Evolutionary conservation across 164 flowering plant genomes (phyloP), one percentile per base, ranked within the genome.

Genomic region (Amborella trichopoda): DNA sequence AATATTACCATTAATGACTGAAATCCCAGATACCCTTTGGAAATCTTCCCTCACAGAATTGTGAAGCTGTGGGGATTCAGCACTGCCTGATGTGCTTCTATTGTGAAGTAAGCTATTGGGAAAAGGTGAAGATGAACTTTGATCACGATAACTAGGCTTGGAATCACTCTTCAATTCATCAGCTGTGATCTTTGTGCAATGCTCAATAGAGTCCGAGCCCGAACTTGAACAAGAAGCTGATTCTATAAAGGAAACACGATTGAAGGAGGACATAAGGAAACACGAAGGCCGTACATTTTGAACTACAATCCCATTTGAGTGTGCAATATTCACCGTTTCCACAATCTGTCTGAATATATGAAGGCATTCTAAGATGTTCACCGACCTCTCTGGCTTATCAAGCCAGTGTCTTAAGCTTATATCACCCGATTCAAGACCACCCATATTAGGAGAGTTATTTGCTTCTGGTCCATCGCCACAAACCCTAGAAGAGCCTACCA

Each of bases 191-290:
- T 69, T 70, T 5, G 40, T 21, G 20, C 62, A 75, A 54, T 87
- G 80, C 48, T 70, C 88, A 5, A 39, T 32, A 20, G 83, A 75
- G 68, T 91, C 93, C 26, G 93, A 77, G 48, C 78, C 83, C 3
- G 95, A 82, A 64, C 91, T 90, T 13, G 96, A 88, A 68, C 86
- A 76, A 5, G 98, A 91, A 3, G 89, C 90, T 14, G 99, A 93
- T 59, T 88, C 95, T 14, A 93, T 80, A 59, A 93, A 93, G 32
- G 95, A 69, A 26, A 93, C 80, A 28, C 67, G 93, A 54, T 81
- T 93, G 66, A 74, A 79, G 16, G 91, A 78, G 16, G 99, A 84
- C 94, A 84, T 88, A 28, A 84, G 70, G 44, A 93, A 93, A 65
- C 96, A 88, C 0, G 99, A 93, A 14, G 99, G 99, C 51, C 95